A percentile compares a stretch with the other conserved stretches of the same genome.
These are phyloP conservation scores for Salix purpurea DNA, from an alignment of 345 rosid species.

Conservation along the genomic window DNA sequence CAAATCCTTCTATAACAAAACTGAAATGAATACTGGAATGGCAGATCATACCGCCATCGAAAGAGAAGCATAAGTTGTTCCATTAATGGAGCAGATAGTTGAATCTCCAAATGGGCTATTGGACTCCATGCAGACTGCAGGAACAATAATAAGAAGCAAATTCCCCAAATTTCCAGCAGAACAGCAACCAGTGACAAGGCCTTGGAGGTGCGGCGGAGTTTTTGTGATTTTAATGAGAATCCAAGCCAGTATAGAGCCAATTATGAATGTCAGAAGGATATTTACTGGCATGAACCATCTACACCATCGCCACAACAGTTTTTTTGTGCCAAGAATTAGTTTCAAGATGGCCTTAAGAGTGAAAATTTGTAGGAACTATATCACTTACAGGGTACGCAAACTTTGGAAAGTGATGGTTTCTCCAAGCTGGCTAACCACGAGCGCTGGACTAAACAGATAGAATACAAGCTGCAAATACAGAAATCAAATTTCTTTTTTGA, in stretches of 20 bases:
- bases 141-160: conserved; percentile 35
- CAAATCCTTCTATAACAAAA: neutral
- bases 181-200: conserved; percentile 49
- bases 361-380: conserved; percentile 37
- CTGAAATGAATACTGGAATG: neutral
- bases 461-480: neutral
- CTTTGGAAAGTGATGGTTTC: neutral
- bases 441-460: neutral
- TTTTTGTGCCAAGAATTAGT: too few relatives aligned
- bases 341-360: neutral
- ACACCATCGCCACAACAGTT: neutral
- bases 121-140: conserved; percentile 39
- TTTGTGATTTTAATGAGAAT: conserved; percentile 32
- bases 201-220: conserved; percentile 36
- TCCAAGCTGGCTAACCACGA: conserved; percentile 38
- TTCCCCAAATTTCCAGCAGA: conserved; percentile 42
- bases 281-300: conserved; percentile 62
- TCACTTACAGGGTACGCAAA: neutral
- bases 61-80: conserved; percentile 38
- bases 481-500: neutral
- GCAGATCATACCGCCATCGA: conserved; percentile 38
- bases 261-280: conserved; percentile 26
- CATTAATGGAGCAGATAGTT: conserved; percentile 22
- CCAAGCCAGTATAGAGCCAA: conserved; percentile 40
- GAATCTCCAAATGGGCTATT: conserved; percentile 37